Evolutionary conservation across 345 rosid genomes (phyloP), one percentile per base, ranked within the genome.

Genomic region (Aquilaria sinensis): DNA sequence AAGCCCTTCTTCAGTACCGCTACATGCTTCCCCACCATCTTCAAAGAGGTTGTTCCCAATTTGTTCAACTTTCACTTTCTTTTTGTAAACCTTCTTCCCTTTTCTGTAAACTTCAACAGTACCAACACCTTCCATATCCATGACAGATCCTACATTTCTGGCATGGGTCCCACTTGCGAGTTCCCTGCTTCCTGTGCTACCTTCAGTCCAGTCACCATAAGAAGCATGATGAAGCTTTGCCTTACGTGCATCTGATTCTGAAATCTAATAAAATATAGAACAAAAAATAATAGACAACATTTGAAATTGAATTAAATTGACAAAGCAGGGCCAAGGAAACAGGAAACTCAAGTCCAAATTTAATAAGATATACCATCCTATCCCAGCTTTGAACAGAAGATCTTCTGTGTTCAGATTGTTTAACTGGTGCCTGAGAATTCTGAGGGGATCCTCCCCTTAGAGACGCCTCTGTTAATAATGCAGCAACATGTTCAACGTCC

Each of bases 1-100:
- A 58, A 77, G 66, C 67, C 90, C 95, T 86, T 84, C 85, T 70
- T 83, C 90, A 58, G 94, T 87, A 62, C 91, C 96, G 51, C 96
- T 95, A 73, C 91, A 82, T 45, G 93, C 93, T 78, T 81, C 97
- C 56, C 81, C 85, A 53, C 79, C 79, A 61, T 83, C 94, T 76
- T 87, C 96, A 59, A 83, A 86, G 63, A 68, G 64, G 71, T 74
- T 72, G 63, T 70, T 78, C 66, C 70, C 72, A 32, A 62, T 68
- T 66, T 80, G 85, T 63, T 80, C 89, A 31, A 61, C 78, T 77
- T 73, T 82, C 61, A 73, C 75, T 69, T 72, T 86, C 75, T 82
- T 90, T 74, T 76, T 72, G 68, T 78, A 78, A 41, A 71, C 31
- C 68, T 75, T 88, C 68, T 87, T 85, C 53, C 78, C 83, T 72